Base-by-base conservation (phyloP, 1,284 basidiomycete species). In the Cutaneotrichosporon mucoides region DNA sequence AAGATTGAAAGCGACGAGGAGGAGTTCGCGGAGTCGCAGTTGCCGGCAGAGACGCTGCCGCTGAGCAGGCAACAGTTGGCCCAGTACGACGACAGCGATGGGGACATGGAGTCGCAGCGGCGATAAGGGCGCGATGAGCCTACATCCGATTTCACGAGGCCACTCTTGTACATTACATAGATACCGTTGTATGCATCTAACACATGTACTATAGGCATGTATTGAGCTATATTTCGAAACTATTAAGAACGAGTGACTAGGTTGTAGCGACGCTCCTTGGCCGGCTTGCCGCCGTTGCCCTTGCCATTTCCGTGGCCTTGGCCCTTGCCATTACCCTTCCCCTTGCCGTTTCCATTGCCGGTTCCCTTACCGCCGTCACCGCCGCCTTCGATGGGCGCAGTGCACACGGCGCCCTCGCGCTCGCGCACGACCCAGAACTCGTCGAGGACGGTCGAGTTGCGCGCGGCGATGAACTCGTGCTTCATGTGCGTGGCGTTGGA, bases 401-500 rank as follows among this genome's bases (percentile, higher is more conserved):
- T 33, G 8, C 33, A 47, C 10, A 12, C 34, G 33, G n/a, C 50
- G 37, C 38, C 41, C 16, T 33, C 44, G 53, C 64, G 67, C 57
- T 65, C 56, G 49, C 59, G 63, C 59, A 66, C 60, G 6, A 69
- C 62, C 35, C 48, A 64, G 53, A 67, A 63, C 24, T 56, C 60
- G 45, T 69, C 66, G 15, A 69, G 33, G 38, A 69, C 60, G 16
- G 57, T 37, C 36, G 64, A 64, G 66, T 69, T 67, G 42, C 53
- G 55, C 11, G 58, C 40, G 6, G 66, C 66, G 37, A 69, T 53
- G 41, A 68, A 69, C 46, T 69, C 61, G 44, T 69, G 68, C 43
- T 47, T 47, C 42, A 69, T 36, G 37, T 73, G 66, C 41, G 73
- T 76, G 55, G 59, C 47, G 60, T 76, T 76, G 38, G 65, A 62